Evolutionary conservation across 106 monocot genomes (phyloP), one percentile per base, ranked within the genome.

Genomic region (Apostasia ramifera): DNA sequence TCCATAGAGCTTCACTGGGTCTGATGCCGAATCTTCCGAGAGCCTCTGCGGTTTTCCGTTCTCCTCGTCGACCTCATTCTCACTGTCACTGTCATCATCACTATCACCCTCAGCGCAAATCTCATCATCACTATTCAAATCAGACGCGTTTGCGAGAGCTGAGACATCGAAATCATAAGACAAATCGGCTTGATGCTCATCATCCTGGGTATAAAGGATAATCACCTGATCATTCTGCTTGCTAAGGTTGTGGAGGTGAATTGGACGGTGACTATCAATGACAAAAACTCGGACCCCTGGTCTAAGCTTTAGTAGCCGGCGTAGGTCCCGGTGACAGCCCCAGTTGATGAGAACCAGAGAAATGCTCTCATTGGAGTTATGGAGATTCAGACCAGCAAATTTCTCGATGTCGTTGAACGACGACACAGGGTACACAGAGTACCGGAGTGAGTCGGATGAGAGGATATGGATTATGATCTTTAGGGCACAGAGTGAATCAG

Each of bases 241-340:
- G 51, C 85, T 90, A 37, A 94, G 75, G 70, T 94, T 94, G 74
- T 90, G 94, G 11, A 94, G 80, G 56, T 94, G 94, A 61, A 94
- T 67, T 1, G 94, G 94, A 2, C 94, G 81, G 59, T 90, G 94
- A 61, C 94, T 94, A 59, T 94, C 94, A 12, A 94, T 77, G 7
- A 94, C 81, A 53, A 94, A 94, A 13, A 87, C 72, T 1, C 62
- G 37, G 26, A 72, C 63, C 8, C 71, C 62, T 0, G 76, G 40
- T 13, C 81, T 69, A n/a, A 91, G 80, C 37, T 72, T 57, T 10
- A 90, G 53, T 45, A 87, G 6, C 3, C 80, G 77, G 10, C 78
- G 73, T 15, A 94, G 70, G 44, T 94, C 90, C 26, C 86, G 79
- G 68, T 85, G 84, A 76, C 88, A 88, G 49, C 91, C 91, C 91